phyloP scores from a whole-genome alignment of 148 eudicot species.

The Drosera capensis region DNA sequence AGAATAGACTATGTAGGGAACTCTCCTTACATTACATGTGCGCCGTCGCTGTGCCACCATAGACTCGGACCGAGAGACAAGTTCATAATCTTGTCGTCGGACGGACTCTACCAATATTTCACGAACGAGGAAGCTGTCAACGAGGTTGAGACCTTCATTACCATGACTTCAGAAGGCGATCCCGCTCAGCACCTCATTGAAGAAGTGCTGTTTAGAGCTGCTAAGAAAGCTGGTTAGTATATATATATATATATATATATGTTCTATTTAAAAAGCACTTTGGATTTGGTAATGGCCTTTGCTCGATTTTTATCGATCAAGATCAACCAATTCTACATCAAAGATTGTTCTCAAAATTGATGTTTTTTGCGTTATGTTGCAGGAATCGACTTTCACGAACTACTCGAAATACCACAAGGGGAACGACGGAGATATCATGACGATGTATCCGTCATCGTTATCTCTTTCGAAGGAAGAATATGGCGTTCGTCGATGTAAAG shows the following conservation, averaged over 20 bases:
- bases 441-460: conserved; percentile 83
- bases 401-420: conserved; percentile 96
- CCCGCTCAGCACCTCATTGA: conserved; percentile 64
- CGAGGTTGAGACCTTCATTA: conserved; percentile 44
- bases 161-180: conserved; percentile 58
- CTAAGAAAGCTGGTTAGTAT: conserved; percentile 47
- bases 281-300: too few species aligned
- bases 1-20: conserved; percentile 48
- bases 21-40: conserved; percentile 44
- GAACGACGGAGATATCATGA: conserved; percentile 90
- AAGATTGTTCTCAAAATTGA: too few species aligned
- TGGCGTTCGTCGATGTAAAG: conserved; percentile 57
- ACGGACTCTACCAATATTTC: conserved; percentile 62
- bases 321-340: background rate
- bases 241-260: too few species aligned
- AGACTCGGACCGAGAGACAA: conserved; percentile 45
- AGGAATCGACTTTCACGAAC: conserved; percentile 69
- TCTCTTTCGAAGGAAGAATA: conserved; percentile 90
- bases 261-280: too few species aligned
- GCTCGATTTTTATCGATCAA: too few species aligned
- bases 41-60: conserved; percentile 47
- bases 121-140: conserved; percentile 64
- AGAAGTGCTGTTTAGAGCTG: conserved; percentile 58
- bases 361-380: background rate
- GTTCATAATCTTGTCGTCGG: conserved; percentile 53